Conservation (phyloP, 106 monocot species). For the Platanthera guangdongensis region DNA sequence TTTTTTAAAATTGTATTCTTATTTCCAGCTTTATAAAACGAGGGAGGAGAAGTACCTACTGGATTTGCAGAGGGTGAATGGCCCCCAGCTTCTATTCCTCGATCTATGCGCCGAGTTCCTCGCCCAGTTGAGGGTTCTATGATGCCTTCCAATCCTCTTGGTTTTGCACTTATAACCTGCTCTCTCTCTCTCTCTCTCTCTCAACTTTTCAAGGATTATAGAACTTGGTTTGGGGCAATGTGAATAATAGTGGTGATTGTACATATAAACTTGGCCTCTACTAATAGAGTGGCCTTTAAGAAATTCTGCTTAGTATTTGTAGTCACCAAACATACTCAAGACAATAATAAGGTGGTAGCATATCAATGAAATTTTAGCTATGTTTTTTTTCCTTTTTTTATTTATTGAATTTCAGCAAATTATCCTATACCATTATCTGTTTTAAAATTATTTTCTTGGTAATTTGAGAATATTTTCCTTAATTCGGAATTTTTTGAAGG, state of each 20-base stretch:
- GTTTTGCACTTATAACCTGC: background rate
- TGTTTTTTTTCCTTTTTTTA: background rate
- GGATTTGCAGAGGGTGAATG: constrained; percentile 20
- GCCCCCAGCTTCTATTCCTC: constrained; percentile 17
- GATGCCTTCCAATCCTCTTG: background rate
- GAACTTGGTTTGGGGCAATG: background rate
- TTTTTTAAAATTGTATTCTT: background rate
- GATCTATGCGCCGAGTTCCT: constrained; percentile 20
- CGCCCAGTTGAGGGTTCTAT: constrained; percentile 20
- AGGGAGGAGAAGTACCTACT: constrained; percentile 22
- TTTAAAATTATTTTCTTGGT: background rate
- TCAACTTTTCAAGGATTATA: background rate
- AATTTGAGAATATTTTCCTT: background rate
- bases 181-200: background rate
- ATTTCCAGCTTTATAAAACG: constrained; percentile 19
- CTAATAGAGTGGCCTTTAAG: background rate
- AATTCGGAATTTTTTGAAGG: too few species aligned
- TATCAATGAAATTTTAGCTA: background rate
- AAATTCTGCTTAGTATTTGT: background rate
- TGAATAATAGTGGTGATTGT: background rate
- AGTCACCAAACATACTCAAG: background rate
- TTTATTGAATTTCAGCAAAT: background rate
- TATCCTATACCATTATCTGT: background rate
- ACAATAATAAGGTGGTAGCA: background rate
- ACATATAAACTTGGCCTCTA: background rate